A percentile compares a stretch with the other conserved stretches of the same genome.
Evolutionary conservation across 1,139 yeast species (phyloP).

Genomic region (Ogataea hybrid): DNA sequence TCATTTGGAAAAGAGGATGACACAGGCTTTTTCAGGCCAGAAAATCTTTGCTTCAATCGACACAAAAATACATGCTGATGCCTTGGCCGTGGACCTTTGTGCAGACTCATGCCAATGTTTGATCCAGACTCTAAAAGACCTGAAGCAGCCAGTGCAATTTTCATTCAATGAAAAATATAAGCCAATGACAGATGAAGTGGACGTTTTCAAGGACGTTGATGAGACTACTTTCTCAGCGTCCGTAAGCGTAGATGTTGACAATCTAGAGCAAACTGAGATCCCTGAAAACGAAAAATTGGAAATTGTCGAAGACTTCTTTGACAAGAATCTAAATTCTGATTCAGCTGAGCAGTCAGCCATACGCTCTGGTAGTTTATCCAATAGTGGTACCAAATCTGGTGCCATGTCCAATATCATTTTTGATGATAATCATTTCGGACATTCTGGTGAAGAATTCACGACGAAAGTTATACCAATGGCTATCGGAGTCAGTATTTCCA

Average conservation of each 20-base stretch:
- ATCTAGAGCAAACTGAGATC: background rate
- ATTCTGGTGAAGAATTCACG: conserved; percentile 10
- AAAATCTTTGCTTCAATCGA: conserved; percentile 35
- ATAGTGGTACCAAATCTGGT: conserved; percentile 3
- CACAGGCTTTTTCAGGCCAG: background rate
- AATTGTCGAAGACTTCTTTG: conserved; percentile 31
- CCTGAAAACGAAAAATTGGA: conserved; percentile 17
- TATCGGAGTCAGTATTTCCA: conserved; percentile 34
- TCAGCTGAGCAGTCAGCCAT: conserved; percentile 12
- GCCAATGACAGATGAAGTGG: conserved; percentile 38
- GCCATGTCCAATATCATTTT: conserved; percentile 25
- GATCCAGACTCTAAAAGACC: conserved; percentile 63
- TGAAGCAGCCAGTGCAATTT: conserved; percentile 64
- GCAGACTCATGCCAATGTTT: conserved; percentile 83
- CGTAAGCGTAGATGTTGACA: background rate
- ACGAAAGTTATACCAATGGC: conserved; percentile 24
- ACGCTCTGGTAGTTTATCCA: conserved; percentile 2
- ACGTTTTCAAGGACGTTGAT: conserved; percentile 51
- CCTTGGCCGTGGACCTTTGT: conserved; percentile 58
- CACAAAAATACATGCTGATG: conserved; percentile 48
- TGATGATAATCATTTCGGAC: conserved; percentile 47
- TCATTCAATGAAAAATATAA: conserved; percentile 56
- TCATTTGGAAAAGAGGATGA: background rate
- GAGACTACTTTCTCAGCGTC: conserved; percentile 20
- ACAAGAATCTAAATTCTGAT: conserved; percentile 9